Evolutionary conservation across 2,329 filamentous ascomycete species (phyloP), one percentile per base, ranked within the genome.

Genomic region (Ustulina deusta): DNA sequence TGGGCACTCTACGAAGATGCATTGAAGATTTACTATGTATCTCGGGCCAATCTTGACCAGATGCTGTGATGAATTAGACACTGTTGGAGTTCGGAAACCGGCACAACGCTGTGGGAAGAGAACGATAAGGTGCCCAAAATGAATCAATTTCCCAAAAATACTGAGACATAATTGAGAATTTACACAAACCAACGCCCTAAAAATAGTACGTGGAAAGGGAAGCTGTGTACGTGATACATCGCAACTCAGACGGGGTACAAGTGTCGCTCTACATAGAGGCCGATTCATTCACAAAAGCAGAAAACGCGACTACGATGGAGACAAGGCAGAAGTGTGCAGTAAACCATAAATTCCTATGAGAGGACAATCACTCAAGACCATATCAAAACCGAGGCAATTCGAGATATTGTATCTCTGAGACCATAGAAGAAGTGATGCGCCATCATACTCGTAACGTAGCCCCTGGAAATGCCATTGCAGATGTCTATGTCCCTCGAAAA

Each of bases 341-440:
- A 46, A 22, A n/a, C 22, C 6, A 34, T 46, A 1, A 40, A 54
- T 40, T 54, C 13, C 13, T 7, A 55, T 54, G 40, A 56, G 17
- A 22, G 29, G 6, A 15, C 25, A 6, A 44, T 59, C n/a, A 5
- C 32, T 46, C 13, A 55, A 11, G 20, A 22, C 36, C 5, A 20
- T 56, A 59, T 38, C 17, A 38, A 13, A 60, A 52, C 48, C 20
- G 22, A 60, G 6, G 40, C 42, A 38, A 11, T 15, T 5, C 2
- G 51, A 51, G 27, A 36, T 40, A n/a, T 34, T 25, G 34, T 49
- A 25, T 56, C 51, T 49, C 51, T 20, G 15, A 38, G 51, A n/a
- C 44, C 34, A 36, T 57, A 36, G 29, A 10, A 20, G 13, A 27
- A 62, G 22, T n/a, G 5, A 22, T 51, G 40, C 27, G 6, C n/a